These are phyloP conservation scores for Pseudoturritis turrita DNA, from an alignment of 345 rosid genomes.

Conservation along the genomic window DNA sequence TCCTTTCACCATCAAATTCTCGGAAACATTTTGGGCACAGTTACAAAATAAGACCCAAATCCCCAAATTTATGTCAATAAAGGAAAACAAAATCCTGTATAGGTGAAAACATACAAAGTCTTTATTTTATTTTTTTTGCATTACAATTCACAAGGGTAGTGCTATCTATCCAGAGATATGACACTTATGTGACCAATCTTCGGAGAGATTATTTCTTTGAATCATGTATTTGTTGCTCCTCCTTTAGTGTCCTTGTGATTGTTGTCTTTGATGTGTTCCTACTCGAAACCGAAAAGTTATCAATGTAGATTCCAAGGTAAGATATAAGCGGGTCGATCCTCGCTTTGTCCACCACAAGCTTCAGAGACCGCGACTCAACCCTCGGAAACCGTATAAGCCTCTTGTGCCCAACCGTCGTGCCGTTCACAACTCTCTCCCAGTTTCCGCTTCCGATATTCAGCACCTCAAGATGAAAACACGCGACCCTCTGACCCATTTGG, in stretches of 20 bases:
- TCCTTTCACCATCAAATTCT: not conserved
- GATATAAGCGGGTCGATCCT: constrained; percentile 81
- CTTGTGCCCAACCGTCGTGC: constrained; percentile 75
- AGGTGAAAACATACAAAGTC: not conserved
- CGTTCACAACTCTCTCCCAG: constrained; percentile 56
- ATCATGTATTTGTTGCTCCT: constrained; percentile 1
- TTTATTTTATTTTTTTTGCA: not conserved
- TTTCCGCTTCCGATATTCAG: constrained; percentile 25
- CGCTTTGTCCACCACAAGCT: constrained; percentile 55
- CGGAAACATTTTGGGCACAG: not conserved
- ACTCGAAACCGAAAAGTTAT: constrained; percentile 34
- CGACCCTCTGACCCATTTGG: constrained; percentile 82
- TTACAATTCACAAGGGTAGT: not conserved
- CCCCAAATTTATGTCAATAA: not conserved
- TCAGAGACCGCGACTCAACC: constrained; percentile 42
- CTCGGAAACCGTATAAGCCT: constrained; percentile 57
- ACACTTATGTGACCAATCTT: not conserved
- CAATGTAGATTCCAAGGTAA: constrained; percentile 59
- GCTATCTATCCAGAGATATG: too few species aligned
- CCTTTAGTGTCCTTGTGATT: constrained; percentile 24
- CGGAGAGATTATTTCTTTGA: not conserved
- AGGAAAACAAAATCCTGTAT: not conserved
- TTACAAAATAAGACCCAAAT: not conserved
- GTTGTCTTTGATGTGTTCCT: constrained; percentile 3
- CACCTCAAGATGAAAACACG: constrained; percentile 52